Percentiles rank a stretch among this genome's conserved stretches.
These are phyloP conservation scores for Sporothrix pallida DNA, from an alignment of 2,329 filamentous ascomycete genomes.

Conservation along the genomic window DNA sequence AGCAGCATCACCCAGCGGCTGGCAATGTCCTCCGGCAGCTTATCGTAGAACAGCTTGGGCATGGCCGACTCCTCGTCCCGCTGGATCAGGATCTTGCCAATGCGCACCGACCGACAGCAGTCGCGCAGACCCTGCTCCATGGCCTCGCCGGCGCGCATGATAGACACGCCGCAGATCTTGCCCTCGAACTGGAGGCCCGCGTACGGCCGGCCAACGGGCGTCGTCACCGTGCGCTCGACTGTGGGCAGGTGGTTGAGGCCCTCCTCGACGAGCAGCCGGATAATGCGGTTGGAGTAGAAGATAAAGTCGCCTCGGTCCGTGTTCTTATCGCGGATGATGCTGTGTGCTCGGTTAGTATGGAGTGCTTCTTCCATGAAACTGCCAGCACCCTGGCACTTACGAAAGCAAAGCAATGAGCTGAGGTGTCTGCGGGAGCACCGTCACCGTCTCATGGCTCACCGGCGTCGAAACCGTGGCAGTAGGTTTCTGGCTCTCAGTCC, in stretches of 20 bases:
- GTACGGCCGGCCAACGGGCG: constrained; percentile 87
- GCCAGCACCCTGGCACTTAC: constrained; percentile 64
- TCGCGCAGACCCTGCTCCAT: constrained; percentile 98
- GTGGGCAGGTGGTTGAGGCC: constrained; percentile 95
- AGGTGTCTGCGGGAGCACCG: constrained; percentile 88
- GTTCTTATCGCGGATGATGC: constrained; percentile 91
- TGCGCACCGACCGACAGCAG: constrained; percentile 96
- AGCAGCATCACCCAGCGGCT: constrained; percentile 91
- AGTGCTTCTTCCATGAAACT: neutral
- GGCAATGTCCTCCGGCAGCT: constrained; percentile 91
- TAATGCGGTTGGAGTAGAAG: constrained; percentile 98
- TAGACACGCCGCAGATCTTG: constrained; percentile 97
- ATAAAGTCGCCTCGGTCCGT: constrained; percentile 96
- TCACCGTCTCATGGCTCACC: constrained; percentile 83
- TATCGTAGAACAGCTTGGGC: constrained; percentile 97
- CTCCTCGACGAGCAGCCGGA: constrained; percentile 94
- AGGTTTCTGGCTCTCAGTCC: constrained; percentile 76
- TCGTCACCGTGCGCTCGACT: constrained; percentile 85
- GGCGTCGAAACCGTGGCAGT: constrained; percentile 86
- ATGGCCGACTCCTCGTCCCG: constrained; percentile 91
- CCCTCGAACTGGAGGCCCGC: constrained; percentile 93
- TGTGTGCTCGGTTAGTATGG: constrained; percentile 47
- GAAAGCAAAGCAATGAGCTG: constrained; percentile 97
- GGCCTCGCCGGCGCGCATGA: constrained; percentile 96
- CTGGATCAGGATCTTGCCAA: constrained; percentile 98